Base-by-base conservation (phyloP, 768 basidiomycete species). In the Calocybe indica region DNA sequence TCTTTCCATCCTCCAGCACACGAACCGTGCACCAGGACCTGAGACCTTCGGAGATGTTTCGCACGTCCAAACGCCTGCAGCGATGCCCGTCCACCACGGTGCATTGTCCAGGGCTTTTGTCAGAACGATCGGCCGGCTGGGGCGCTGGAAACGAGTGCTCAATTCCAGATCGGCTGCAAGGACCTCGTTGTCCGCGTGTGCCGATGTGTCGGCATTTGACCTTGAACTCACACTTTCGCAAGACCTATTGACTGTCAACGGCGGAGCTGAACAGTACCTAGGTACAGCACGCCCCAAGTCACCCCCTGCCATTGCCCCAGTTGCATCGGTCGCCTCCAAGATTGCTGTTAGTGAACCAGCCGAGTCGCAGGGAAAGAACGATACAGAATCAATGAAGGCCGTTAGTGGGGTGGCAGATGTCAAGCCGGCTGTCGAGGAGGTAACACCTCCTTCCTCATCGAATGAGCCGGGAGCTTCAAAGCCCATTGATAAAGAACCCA, bases 101-200 rank as follows among this genome's bases (percentile, higher is more conserved):
- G 72, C 82, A 0, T 68, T 92, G 11, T 88, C 87, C 0, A 77
- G 88, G 1, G 87, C 78, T 8, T 78, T 93, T 40, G 83, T 88
- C 45, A 85, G 82, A 64, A 91, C 91, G 2, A 82, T 92, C 29
- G 88, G 91, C 5, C 77, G 86, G 5, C 66, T 94, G 12, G 91
- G 91, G 1, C 71, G 86, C 7, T 87, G 91, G 87, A 87, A 77
- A 57, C 80, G 91, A 5, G 88, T 88, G 29, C 62, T 92, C 44
- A 82, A 86, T 54, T 66, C 75, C 3, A 62, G 69, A 22, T 58
- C 66, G 12, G 54, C 61, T 47, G 52, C 53, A 13, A 64, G 64
- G 37, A 51, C 56, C 30, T 62, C 63, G 14, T 48, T 66, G 7
- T 63, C 55, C 13, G 62, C 66, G 14, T 72, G 67, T 48, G 67